These are phyloP conservation scores for Poronia punctata DNA, from an alignment of 495 filamentous ascomycete genomes.

Conservation along the genomic window DNA sequence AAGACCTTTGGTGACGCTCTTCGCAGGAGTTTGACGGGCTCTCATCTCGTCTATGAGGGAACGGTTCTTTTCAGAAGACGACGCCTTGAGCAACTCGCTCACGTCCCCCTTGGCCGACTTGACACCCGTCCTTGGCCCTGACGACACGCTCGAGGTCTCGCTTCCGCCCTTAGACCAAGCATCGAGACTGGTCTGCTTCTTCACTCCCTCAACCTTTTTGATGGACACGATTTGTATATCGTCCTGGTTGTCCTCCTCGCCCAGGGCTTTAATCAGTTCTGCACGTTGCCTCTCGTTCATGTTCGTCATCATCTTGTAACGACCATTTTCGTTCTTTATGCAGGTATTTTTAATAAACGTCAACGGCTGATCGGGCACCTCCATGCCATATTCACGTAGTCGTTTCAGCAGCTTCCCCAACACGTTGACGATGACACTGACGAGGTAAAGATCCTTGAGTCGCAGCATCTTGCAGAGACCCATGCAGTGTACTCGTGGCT, in stretches of 20 bases:
- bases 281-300: constrained; percentile 71
- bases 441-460: constrained; percentile 76
- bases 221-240: constrained; percentile 35
- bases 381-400: constrained; percentile 61
- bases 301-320: constrained; percentile 59
- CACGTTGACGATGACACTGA: constrained; percentile 59
- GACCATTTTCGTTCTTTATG: constrained; percentile 19
- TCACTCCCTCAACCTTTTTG: constrained; percentile 39
- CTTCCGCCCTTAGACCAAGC: constrained; percentile 42
- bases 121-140: constrained; percentile 9
- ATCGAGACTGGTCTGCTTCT: constrained; percentile 63
- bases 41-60: constrained; percentile 32
- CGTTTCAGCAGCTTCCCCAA: constrained; percentile 60
- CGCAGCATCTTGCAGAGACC: constrained; percentile 76
- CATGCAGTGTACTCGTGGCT: constrained; percentile 57
- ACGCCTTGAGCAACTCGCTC: constrained; percentile 31
- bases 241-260: constrained; percentile 58
- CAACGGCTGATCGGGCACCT: constrained; percentile 53
- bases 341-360: constrained; percentile 54
- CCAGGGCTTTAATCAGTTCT: constrained; percentile 70
- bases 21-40: constrained; percentile 22
- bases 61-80: constrained; percentile 28
- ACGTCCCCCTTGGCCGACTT: constrained; percentile 24
- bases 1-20: constrained; percentile 3
- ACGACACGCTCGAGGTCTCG: constrained; percentile 20